Base-by-base conservation (phyloP, 192 early-diverging fungal species). In the Fimicolochytrium jonesii region DNA sequence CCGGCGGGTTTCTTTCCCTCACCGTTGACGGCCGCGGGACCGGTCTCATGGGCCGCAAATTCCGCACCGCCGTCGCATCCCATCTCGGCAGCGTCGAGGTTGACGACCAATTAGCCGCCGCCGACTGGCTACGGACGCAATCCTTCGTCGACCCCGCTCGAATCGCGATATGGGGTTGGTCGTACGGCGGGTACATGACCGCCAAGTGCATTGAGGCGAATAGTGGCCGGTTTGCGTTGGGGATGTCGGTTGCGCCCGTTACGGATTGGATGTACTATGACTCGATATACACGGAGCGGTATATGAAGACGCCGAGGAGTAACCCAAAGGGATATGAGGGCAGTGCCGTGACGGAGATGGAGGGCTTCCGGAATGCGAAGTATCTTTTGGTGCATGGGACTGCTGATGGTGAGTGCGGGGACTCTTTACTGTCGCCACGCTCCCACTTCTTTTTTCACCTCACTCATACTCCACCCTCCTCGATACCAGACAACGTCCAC, bases 161-260 rank as follows among this genome's bases (percentile, higher is more conserved):
- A 45, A 80, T 97, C 17, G 93, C 90, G 6, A 88, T 98, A 46
- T 98, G 95, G 95, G 95, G 95, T 18, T 98, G 95, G 90, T 92
- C 89, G 1, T 98, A 90, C 68, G 95, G 95, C 46, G 95, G 93
- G 17, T 97, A 87, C 68, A 73, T 89, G 71, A 86, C 92, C 0
- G 56, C 86, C 32, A 95, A 95, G 64, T 76, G 87, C 5, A 78
- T 97, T 33, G 95, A 98, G 72, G 78, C 83, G 3, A 77, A 95
- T 64, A 82, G 83, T 11, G 90, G 90, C 5, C 68, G 94, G 1
- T 94, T 95, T 74, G 75, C 72, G 33, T 77, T 88, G 2, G 94
- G 86, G 13, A 90, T 98, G 81, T 82, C 95, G 4, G 95, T 98
- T 1, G 95, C 95, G 7, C 95, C 95, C 4, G 95, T 98, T 10